These are phyloP conservation scores for Aspergillus fischeri DNA, from an alignment of 2,329 filamentous ascomycete genomes.

Conservation along the genomic window DNA sequence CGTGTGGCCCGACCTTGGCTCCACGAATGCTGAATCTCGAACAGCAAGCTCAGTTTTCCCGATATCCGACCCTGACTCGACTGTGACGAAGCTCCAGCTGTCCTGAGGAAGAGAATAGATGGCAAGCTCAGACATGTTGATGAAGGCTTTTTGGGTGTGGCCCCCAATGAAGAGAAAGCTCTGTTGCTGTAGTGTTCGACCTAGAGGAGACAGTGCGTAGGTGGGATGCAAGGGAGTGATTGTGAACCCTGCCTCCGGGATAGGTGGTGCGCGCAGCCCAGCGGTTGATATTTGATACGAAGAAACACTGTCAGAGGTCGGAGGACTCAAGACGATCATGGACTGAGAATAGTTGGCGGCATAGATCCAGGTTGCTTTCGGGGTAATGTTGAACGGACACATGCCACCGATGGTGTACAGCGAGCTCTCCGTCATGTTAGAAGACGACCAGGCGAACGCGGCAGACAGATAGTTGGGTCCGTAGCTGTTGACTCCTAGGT, in stretches of 20 bases:
- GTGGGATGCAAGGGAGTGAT: conserved; percentile 70
- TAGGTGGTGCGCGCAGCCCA: conserved; percentile 58
- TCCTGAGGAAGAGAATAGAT: conserved; percentile 83
- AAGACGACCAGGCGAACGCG: conserved; percentile 62
- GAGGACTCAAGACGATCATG: conserved; percentile 60
- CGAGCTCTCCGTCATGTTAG: conserved; percentile 49
- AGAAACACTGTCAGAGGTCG: conserved; percentile 10
- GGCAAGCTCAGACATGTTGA: conserved; percentile 90
- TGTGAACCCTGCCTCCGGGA: conserved; percentile 82
- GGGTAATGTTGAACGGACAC: conserved; percentile 59
- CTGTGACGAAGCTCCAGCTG: conserved; percentile 75
- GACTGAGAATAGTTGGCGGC: conserved; percentile 72
- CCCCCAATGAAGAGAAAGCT: conserved; percentile 80
- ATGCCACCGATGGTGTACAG: conserved; percentile 82
- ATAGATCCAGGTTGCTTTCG: conserved; percentile 58
- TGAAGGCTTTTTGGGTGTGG: conserved; percentile 76
- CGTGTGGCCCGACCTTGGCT: conserved; percentile 85
- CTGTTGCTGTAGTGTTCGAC: conserved; percentile 65
- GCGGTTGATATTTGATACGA: conserved; percentile 46
- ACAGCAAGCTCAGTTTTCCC: conserved; percentile 55
- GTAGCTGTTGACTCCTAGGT: conserved; percentile 29
- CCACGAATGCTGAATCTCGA: conserved; percentile 51
- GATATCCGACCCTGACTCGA: conserved; percentile 45
- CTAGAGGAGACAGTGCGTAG: conserved; percentile 61
- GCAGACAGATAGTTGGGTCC: conserved; percentile 56